Evolutionary conservation across 73 alveolate genomes (phyloP).

Genomic region (Stentor coeruleus): DNA sequence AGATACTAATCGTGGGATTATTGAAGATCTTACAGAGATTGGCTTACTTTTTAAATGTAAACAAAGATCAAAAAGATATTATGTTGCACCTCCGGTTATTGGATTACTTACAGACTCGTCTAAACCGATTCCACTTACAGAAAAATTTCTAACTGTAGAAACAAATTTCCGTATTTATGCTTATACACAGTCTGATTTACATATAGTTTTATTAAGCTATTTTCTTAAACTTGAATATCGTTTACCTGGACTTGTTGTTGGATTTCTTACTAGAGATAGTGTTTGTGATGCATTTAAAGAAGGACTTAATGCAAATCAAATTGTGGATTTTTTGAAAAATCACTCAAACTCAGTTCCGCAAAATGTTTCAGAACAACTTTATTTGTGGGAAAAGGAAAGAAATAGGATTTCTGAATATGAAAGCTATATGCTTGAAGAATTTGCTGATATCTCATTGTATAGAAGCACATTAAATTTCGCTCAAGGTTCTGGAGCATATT

Average conservation of each 20-base stretch:
- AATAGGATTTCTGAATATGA: background rate
- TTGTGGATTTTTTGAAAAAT: slow-evolving; percentile 35
- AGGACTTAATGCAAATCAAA: slow-evolving; percentile 48
- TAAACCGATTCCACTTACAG: background rate
- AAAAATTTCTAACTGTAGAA: slow-evolving; percentile 45
- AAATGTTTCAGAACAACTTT: slow-evolving; percentile 29
- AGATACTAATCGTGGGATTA: background rate
- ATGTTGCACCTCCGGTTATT: background rate
- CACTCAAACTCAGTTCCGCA: slow-evolving; percentile 44
- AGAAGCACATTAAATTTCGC: background rate
- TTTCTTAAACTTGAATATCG: slow-evolving; percentile 44
- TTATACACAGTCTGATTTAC: slow-evolving; percentile 36
- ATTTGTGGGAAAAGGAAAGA: slow-evolving; percentile 37
- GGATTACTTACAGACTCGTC: slow-evolving; percentile 17
- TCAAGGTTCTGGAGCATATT: background rate
- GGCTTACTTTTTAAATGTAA: background rate
- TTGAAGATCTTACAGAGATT: background rate
- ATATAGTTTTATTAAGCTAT: slow-evolving; percentile 32
- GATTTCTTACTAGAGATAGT: slow-evolving; percentile 44
- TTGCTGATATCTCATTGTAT: slow-evolving; percentile 5
- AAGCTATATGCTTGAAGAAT: slow-evolving; percentile 25
- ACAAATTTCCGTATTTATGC: slow-evolving; percentile 54
- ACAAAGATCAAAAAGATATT: slow-evolving; percentile 1
- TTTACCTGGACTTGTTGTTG: slow-evolving; percentile 49
- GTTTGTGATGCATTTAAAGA: slow-evolving; percentile 47